These are phyloP conservation scores for Neurospora sp. DNA, from an alignment of 2,329 filamentous ascomycete species.

Conservation along the genomic window DNA sequence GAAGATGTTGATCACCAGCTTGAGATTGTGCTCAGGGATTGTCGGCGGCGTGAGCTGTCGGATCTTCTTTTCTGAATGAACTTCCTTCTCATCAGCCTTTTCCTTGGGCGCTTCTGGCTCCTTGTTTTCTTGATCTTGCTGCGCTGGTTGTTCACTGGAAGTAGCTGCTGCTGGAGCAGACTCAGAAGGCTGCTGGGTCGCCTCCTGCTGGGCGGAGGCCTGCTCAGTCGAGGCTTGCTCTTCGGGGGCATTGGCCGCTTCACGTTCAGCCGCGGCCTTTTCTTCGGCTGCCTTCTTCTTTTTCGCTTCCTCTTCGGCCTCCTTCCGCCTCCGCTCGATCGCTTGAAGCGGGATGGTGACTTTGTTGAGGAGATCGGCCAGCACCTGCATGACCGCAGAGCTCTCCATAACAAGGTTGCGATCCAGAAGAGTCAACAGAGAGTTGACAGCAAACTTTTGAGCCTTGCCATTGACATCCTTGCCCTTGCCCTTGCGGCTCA, in stretches of 20 bases:
- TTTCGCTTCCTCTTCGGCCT: slow-evolving; percentile 47
- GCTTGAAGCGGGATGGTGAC: slow-evolving; percentile 80
- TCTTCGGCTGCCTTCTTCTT: slow-evolving; percentile 45
- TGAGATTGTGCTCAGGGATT: slow-evolving; percentile 80
- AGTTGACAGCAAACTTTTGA: slow-evolving; percentile 85
- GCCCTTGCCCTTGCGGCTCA: slow-evolving; percentile 80
- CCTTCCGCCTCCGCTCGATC: slow-evolving; percentile 73
- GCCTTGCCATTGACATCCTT: slow-evolving; percentile 67
- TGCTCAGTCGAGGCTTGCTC: slow-evolving; percentile 4
- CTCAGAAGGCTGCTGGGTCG: slow-evolving; percentile 1
- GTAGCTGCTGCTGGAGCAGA: slow-evolving; percentile 9
- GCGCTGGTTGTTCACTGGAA: slow-evolving; percentile 18
- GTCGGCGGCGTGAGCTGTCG: slow-evolving; percentile 66
- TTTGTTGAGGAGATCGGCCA: slow-evolving; percentile 77
- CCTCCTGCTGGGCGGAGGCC: background rate
- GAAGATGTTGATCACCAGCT: slow-evolving; percentile 91
- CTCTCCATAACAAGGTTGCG: slow-evolving; percentile 96
- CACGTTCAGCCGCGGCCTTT: slow-evolving; percentile 13
- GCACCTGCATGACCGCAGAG: slow-evolving; percentile 88
- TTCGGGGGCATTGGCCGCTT: slow-evolving; percentile 3
- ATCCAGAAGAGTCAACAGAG: slow-evolving; percentile 76
- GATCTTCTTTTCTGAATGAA: slow-evolving; percentile 34
- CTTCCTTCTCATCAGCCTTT: background rate
- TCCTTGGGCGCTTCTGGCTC: slow-evolving; percentile 29
- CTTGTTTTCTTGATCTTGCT: slow-evolving; percentile 18